Conservation (phyloP, 192 early-diverging fungal species). For the Coemansia sp. region DNA sequence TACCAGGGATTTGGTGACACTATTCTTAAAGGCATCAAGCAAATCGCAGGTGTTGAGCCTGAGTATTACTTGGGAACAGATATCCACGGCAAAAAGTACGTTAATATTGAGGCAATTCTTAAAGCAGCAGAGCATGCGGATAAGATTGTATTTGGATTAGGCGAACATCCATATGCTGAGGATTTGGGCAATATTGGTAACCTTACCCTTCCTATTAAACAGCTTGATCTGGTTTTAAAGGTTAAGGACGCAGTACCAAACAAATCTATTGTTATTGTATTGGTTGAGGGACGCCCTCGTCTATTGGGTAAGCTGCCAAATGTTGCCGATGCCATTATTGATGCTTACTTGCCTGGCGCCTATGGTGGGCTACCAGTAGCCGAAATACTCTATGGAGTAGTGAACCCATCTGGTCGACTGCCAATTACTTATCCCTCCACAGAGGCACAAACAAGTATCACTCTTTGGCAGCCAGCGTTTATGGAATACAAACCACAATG, state of each 20-base stretch:
- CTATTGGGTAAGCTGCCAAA: conserved; percentile 45
- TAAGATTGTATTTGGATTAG: conserved; percentile 56
- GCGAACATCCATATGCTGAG: conserved; percentile 63
- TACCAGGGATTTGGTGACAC: conserved; percentile 47
- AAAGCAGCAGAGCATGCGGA: conserved; percentile 47
- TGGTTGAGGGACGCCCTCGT: conserved; percentile 61
- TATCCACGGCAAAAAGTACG: conserved; percentile 49
- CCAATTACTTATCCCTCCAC: conserved; percentile 62
- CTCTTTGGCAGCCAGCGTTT: conserved; percentile 51
- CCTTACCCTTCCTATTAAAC: conserved; percentile 47
- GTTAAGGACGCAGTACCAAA: conserved; percentile 21
- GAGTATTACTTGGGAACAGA: conserved; percentile 44
- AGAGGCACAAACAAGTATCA: conserved; percentile 29
- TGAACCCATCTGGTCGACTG: conserved; percentile 61
- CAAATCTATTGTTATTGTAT: conserved; percentile 52
- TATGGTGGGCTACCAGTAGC: conserved; percentile 64
- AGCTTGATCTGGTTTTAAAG: conserved; percentile 43
- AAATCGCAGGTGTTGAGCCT: conserved; percentile 22
- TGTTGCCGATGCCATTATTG: conserved; percentile 51
- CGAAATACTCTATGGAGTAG: conserved; percentile 57
- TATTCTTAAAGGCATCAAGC: conserved; percentile 27
- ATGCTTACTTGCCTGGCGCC: conserved; percentile 62
- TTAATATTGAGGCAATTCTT: conserved; percentile 47
- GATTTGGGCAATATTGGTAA: conserved; percentile 57
- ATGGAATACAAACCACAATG: conserved; percentile 53